A percentile compares a stretch with the other conserved stretches of the same genome.
phyloP scores from a whole-genome alignment of 768 basidiomycete genomes.

The Neoboletus brunneissimus region DNA sequence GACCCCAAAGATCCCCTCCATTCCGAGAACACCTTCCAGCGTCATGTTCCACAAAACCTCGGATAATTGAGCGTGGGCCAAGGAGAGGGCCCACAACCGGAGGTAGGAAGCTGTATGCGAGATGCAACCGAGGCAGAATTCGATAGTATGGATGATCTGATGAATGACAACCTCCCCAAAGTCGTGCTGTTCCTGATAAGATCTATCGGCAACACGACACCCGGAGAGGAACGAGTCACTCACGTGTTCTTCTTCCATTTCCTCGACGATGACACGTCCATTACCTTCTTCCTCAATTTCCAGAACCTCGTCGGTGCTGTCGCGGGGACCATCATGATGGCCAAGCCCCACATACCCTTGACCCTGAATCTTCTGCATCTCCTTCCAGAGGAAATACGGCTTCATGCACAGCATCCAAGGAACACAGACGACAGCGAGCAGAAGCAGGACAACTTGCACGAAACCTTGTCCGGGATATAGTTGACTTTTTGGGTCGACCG shows the following conservation, averaged over 20 bases:
- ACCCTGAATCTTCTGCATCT: slow-evolving; percentile 76
- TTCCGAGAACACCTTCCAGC: slow-evolving; percentile 56
- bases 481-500: slow-evolving; percentile 60
- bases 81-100: slow-evolving; percentile 94
- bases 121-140: slow-evolving; percentile 98
- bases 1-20: slow-evolving; percentile 63
- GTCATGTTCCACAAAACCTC: slow-evolving; percentile 94
- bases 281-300: slow-evolving; percentile 83
- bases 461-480: slow-evolving; percentile 86
- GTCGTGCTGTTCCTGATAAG: slow-evolving; percentile 73
- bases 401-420: slow-evolving; percentile 93
- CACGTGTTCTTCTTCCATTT: slow-evolving; percentile 68
- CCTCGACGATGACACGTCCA: slow-evolving; percentile 70
- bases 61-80: slow-evolving; percentile 96
- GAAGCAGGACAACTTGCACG: slow-evolving; percentile 75
- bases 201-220: slow-evolving; percentile 6
- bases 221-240: slow-evolving; percentile 31
- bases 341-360: slow-evolving; percentile 80
- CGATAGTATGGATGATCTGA: slow-evolving; percentile 98
- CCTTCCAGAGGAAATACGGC: slow-evolving; percentile 89
- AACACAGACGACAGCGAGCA: slow-evolving; percentile 82
- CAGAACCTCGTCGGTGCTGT: slow-evolving; percentile 58
- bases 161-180: slow-evolving; percentile 95
- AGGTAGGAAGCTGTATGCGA: slow-evolving; percentile 95
- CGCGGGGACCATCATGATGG: slow-evolving; percentile 53